phyloP scores from a whole-genome alignment of 345 rosid genomes.

The Populus pruinosa region DNA sequence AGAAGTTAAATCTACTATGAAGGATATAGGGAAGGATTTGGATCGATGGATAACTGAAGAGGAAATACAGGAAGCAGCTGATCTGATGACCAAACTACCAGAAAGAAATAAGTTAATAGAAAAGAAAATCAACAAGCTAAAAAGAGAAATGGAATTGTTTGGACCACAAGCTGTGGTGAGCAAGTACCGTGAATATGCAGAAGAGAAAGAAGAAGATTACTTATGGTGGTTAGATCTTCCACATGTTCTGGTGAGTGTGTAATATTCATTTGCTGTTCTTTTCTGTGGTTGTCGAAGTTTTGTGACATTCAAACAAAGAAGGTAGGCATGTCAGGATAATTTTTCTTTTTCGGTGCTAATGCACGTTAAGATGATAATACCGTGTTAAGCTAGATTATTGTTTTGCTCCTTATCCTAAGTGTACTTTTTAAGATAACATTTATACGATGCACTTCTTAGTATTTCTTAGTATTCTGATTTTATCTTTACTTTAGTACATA shows the following conservation, averaged over 20 bases:
- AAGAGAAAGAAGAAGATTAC: slow-evolving; percentile 76
- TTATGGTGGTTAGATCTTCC: slow-evolving; percentile 98
- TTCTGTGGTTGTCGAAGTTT: neutral
- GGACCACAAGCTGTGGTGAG: slow-evolving; percentile 93
- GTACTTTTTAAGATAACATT: no score
- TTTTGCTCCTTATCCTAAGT: no score
- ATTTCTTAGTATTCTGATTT: no score
- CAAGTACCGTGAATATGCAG: slow-evolving; percentile 80
- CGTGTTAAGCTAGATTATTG: no score
- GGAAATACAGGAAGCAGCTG: slow-evolving; percentile 81
- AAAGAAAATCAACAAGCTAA: slow-evolving; percentile 71
- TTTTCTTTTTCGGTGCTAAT: no score
- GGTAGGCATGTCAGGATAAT: no score
- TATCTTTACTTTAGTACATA: no score
- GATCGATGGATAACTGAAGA: slow-evolving; percentile 92
- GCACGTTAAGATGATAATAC: no score
- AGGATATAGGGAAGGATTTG: slow-evolving; percentile 83
- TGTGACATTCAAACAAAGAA: neutral
- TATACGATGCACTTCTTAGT: no score
- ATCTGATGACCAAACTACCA: slow-evolving; percentile 55
- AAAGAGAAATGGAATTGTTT: slow-evolving; percentile 84
- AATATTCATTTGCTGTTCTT: neutral
- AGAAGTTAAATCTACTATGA: slow-evolving; percentile 74
- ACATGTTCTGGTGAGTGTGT: slow-evolving; percentile 61
- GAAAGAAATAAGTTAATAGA: slow-evolving; percentile 65